These are phyloP conservation scores for Exsudoporus frostii DNA, from an alignment of 768 basidiomycete species.

Conservation along the genomic window DNA sequence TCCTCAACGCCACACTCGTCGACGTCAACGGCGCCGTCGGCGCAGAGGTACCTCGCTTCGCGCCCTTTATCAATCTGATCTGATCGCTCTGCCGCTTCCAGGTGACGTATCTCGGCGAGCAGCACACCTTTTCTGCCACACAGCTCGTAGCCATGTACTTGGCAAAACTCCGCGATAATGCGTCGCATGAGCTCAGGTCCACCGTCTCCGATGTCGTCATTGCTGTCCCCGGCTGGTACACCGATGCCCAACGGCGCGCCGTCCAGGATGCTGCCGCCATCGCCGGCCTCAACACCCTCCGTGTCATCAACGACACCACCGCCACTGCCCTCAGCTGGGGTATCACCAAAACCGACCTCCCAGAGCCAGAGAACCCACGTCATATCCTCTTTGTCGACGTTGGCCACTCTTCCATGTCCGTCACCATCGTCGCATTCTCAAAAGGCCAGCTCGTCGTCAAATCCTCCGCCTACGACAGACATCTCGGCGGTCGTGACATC, in stretches of 20 bases:
- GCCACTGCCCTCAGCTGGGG: conserved; percentile 96
- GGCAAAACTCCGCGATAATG: conserved; percentile 86
- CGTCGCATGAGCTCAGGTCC: conserved; percentile 79
- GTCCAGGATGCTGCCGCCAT: conserved; percentile 87
- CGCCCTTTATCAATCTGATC: conserved; percentile 5
- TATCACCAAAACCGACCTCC: conserved; percentile 97
- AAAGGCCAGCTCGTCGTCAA: conserved; percentile 91
- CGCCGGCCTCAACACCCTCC: conserved; percentile 85
- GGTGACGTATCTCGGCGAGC: conserved; percentile 90
- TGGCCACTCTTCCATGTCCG: conserved; percentile 89
- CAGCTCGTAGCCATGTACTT: conserved; percentile 92
- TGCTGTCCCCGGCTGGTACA: conserved; percentile 95
- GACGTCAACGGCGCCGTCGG: conserved; percentile 84
- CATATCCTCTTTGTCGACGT: conserved; percentile 94
- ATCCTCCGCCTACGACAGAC: conserved; percentile 84
- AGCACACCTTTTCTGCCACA: conserved; percentile 74
- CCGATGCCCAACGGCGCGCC: conserved; percentile 89
- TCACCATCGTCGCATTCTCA: conserved; percentile 86
- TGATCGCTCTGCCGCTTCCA: conserved; percentile 30
- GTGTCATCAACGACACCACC: conserved; percentile 96
- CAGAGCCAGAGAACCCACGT: conserved; percentile 74
- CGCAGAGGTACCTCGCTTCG: conserved; percentile 55
- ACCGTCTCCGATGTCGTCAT: conserved; percentile 91
- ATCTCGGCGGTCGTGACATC: conserved; percentile 95
- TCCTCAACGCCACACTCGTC: conserved; percentile 80